These are phyloP conservation scores for Ramichloridium luteum DNA, from an alignment of 2,329 filamentous ascomycete genomes.

Conservation along the genomic window DNA sequence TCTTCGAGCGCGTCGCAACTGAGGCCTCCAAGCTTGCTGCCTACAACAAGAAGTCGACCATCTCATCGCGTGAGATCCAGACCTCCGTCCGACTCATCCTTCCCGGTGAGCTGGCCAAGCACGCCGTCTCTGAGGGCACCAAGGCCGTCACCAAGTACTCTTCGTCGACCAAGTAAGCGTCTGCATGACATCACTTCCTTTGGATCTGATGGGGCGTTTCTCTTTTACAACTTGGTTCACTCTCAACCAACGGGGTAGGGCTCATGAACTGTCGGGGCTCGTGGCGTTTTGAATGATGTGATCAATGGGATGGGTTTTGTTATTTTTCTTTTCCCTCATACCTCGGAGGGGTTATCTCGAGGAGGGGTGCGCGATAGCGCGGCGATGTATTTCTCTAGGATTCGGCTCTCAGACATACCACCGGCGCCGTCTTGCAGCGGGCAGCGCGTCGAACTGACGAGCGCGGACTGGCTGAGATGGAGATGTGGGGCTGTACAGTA, in stretches of 20 bases:
- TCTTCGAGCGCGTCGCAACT: conserved; percentile 97
- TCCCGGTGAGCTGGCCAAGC: conserved; percentile 97
- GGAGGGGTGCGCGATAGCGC: too few relatives aligned
- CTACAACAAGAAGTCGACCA: conserved; percentile 99
- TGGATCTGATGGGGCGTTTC: conserved; percentile 32
- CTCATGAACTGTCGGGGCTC: conserved; percentile 39
- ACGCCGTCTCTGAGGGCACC: conserved; percentile 97
- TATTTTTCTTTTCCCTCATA: conserved; percentile 18
- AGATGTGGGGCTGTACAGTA: conserved; percentile 26
- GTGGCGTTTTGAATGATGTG: conserved; percentile 39
- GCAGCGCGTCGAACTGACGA: conserved; percentile 10
- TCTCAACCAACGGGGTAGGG: conserved; percentile 6
- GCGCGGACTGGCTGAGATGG: conserved; percentile 10
- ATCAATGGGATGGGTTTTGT: conserved; percentile 36
- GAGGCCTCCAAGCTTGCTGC: conserved; percentile 98
- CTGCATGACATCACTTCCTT: conserved; percentile 20
- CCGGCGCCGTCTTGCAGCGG: conserved; percentile 12
- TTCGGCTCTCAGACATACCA: conserved; percentile 15
- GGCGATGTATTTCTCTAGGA: conserved; percentile 14
- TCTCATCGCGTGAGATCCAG: conserved; percentile 98
- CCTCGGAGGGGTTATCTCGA: too few relatives aligned
- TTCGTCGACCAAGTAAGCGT: conserved; percentile 89
- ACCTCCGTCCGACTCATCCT: conserved; percentile 97
- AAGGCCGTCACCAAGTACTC: conserved; percentile 99
- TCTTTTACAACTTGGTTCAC: conserved; percentile 19